Evolutionary conservation across 2,329 filamentous ascomycete species (phyloP), one percentile per base, ranked within the genome.

Genomic region (Cercospora sojina): DNA sequence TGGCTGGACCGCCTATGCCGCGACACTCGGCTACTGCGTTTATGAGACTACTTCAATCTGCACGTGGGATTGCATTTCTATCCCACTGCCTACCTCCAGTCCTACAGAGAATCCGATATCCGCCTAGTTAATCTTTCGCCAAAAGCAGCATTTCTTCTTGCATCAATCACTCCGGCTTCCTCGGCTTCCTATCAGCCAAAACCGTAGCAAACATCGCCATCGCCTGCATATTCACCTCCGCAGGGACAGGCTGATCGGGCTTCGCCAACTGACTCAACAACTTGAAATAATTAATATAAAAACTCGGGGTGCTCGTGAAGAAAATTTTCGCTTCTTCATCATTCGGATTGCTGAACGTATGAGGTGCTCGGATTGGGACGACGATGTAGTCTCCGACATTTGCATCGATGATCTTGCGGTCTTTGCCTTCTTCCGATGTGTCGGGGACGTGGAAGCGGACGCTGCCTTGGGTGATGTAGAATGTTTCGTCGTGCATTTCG

Each of bases 401-500:
- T 3, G 83, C 83, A 66, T 86, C 83, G 61, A 84, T 73, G 67
- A 79, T 73, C 25, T 77, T 74, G 27, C 77, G 76, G 64, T 79
- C 79, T 31, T 70, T 67, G 62, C 75, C 74, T 20, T 74, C 71
- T 18, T 70, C 68, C 5, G 65, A 27, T 5, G 72, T 67, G 64
- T 75, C 73, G 0, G 82, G 81, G 12, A 80, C 79, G 70, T 84
- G 82, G 75, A 86, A 86, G 47, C 83, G 81, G 20, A 86, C 78
- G 2, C 75, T 81, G 5, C 85, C 85, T 62, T 81, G 76, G 0
- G 81, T 84, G n/a, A 86, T 79, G 51, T 86, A 80, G 76, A 87
- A 87, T 7, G 83, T 85, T 76, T 85, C 81, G 69, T 87, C 84
- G 75, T 87, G 83, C 84, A 86, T 86, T 70, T 86, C 82, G 71